Evolutionary conservation across 148 eudicot species (phyloP).

Genomic region (Camellia lanceoleosa): DNA sequence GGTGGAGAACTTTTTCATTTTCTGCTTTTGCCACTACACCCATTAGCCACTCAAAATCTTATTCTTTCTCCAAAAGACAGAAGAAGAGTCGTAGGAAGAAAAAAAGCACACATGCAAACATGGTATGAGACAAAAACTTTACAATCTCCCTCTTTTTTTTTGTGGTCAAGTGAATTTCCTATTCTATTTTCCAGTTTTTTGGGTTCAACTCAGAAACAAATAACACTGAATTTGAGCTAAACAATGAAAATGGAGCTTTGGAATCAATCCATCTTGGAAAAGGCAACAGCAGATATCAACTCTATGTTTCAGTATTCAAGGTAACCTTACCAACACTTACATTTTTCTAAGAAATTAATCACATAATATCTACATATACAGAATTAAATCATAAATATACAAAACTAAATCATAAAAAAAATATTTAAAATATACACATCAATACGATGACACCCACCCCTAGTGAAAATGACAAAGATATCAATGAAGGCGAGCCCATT

Average conservation of each 20-base stretch:
- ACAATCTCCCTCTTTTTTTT: slow-evolving; percentile 8
- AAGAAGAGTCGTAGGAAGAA: neutral
- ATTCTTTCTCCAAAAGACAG: neutral
- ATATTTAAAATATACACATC: no score
- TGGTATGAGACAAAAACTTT: slow-evolving; percentile 21
- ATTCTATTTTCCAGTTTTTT: neutral
- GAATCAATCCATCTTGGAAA: neutral
- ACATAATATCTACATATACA: neutral
- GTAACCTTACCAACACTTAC: neutral
- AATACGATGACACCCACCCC: no score
- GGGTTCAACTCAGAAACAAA: neutral
- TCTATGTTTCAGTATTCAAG: neutral
- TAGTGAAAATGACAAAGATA: no score
- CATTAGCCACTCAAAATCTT: slow-evolving; percentile 16
- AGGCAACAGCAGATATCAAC: neutral
- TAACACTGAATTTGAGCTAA: neutral
- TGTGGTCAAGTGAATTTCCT: neutral
- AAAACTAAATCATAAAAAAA: no score
- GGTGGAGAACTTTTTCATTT: slow-evolving; percentile 5
- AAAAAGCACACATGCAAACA: slow-evolving; percentile 17
- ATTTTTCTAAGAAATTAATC: neutral
- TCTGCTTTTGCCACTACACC: slow-evolving; percentile 14
- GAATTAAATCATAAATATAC: no score
- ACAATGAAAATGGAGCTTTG: slow-evolving; percentile 1
- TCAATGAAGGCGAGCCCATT: no score